These are phyloP conservation scores for Penicillium cinerascens DNA, from an alignment of 495 filamentous ascomycete species.

Conservation along the genomic window DNA sequence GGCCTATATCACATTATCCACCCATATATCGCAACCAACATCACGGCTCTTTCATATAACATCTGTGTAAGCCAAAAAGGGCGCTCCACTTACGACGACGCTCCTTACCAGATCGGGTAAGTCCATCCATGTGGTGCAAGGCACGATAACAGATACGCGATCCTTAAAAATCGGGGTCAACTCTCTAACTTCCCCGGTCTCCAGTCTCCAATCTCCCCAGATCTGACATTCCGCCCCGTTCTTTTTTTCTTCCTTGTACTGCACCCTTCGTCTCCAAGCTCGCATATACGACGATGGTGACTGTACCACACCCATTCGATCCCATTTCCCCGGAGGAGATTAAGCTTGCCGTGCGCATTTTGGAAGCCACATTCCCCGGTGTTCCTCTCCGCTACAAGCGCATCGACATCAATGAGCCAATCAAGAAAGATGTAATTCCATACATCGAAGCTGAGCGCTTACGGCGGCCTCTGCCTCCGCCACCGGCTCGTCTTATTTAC, in stretches of 20 bases:
- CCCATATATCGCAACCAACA: neutral
- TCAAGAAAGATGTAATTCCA: slow-evolving; percentile 37
- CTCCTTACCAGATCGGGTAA: slow-evolving; percentile 17
- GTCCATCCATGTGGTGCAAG: slow-evolving; percentile 17
- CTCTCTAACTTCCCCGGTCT: neutral
- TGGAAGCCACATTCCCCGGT: slow-evolving; percentile 34
- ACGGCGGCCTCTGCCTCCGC: slow-evolving; percentile 29
- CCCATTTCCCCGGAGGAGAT: slow-evolving; percentile 40
- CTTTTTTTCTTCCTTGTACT: too few species aligned
- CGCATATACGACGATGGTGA: slow-evolving; percentile 10
- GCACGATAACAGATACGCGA: slow-evolving; percentile 15
- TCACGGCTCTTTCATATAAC: neutral
- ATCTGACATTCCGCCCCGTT: too few species aligned
- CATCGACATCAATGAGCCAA: slow-evolving; percentile 38
- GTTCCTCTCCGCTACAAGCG: slow-evolving; percentile 37
- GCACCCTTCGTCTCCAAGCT: neutral
- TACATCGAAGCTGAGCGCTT: slow-evolving; percentile 39
- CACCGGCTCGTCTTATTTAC: slow-evolving; percentile 36
- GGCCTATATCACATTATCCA: neutral
- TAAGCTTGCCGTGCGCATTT: slow-evolving; percentile 35
- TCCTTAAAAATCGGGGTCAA: slow-evolving; percentile 13
- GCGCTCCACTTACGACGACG: slow-evolving; percentile 1
- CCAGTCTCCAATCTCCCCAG: neutral
- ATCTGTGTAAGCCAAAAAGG: neutral
- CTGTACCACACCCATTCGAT: slow-evolving; percentile 36